A percentile compares a stretch with the other conserved stretches of the same genome.
phyloP scores from a whole-genome alignment of 495 filamentous ascomycete genomes.

The Penicillium verhagenii region DNA sequence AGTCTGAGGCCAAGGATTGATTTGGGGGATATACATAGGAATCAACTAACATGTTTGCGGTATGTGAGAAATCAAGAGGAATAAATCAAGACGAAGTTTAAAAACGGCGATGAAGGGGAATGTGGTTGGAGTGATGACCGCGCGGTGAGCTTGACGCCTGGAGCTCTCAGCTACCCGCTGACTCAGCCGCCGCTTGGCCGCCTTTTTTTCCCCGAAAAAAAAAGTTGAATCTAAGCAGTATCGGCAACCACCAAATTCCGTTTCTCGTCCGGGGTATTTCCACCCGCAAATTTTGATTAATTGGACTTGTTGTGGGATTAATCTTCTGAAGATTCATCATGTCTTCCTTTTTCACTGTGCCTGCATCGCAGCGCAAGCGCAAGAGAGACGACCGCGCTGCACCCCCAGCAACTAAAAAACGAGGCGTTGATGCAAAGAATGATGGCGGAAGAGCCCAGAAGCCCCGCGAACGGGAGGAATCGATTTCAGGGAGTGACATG shows the following conservation, averaged over 20 bases:
- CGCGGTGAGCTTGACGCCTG: conserved; percentile 49
- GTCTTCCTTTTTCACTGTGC: conserved; percentile 85
- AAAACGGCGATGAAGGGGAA: conserved; percentile 13
- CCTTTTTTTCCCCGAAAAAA: conserved; percentile 39
- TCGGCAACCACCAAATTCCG: conserved; percentile 5
- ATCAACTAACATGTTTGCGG: conserved; percentile 34
- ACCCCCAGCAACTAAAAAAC: conserved; percentile 55
- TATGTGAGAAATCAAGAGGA: conserved; percentile 8
- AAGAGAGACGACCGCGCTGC: conserved; percentile 59
- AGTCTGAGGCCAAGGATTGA: conserved; percentile 15
- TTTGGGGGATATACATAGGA: background rate
- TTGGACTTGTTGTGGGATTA: conserved; percentile 4
- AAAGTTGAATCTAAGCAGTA: conserved; percentile 32
- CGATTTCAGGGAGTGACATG: conserved; percentile 83
- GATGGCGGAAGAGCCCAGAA: conserved; percentile 27
- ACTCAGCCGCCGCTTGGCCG: conserved; percentile 39
- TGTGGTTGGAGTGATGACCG: conserved; percentile 28
- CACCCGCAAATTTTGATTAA: conserved; percentile 8
- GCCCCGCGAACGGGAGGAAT: conserved; percentile 50
- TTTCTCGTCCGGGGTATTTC: conserved; percentile 9
- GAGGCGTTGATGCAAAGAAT: conserved; percentile 44
- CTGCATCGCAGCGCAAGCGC: conserved; percentile 75
- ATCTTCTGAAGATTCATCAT: conserved; percentile 39
- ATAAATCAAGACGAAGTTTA: conserved; percentile 12
- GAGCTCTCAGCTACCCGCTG: conserved; percentile 42